Evolutionary conservation across 2,329 filamentous ascomycete genomes (phyloP), one percentile per base, ranked within the genome.

Genomic region (Aspergillus eucalypticola): DNA sequence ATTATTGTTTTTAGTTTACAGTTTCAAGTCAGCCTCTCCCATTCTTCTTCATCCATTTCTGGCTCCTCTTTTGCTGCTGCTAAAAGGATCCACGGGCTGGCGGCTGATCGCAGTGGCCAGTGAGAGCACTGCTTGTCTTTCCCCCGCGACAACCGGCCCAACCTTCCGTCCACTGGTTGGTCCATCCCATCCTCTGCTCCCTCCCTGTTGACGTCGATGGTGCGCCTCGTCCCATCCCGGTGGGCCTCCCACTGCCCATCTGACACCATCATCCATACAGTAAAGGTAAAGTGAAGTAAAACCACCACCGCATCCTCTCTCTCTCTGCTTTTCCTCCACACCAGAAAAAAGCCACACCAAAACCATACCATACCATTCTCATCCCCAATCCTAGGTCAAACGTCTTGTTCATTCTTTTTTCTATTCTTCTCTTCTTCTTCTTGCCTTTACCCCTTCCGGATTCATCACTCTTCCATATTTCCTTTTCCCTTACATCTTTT

Each of bases 51-150:
- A 17, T 27, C n/a, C 27, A 29, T 29, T 19, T 10, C 39, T 42
- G 17, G 10, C 41, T 38, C 17, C 17, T 21, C 39, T 29, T 15
- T 35, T 27, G 23, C 23, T 19, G 11, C 41, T 23, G 29, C 53
- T 55, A 55, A 55, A 55, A 55, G 39, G 53, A 55, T 55, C 53
- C 53, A 55, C 53, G 53, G 41, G 15, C 53, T 55, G 53, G 53
- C 53, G 53, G 53, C 53, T 55, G 53, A 55, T 55, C 39, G 23
- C 8, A 7, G 27, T 35, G 27, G 21, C 32, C 32, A 54, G 21
- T 55, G 41, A 55, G 53, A 44, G 39, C 19, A n/a, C 25, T 11
- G 21, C 39, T 55, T 29, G 41, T 13, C 8, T 44, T 32, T 19
- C 39, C 53, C 53, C 53, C 53, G 53, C 53, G 53, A 39, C 25